These are phyloP conservation scores for Hanseniaspora hatyaiensis DNA, from an alignment of 805 yeast genomes.

Conservation along the genomic window DNA sequence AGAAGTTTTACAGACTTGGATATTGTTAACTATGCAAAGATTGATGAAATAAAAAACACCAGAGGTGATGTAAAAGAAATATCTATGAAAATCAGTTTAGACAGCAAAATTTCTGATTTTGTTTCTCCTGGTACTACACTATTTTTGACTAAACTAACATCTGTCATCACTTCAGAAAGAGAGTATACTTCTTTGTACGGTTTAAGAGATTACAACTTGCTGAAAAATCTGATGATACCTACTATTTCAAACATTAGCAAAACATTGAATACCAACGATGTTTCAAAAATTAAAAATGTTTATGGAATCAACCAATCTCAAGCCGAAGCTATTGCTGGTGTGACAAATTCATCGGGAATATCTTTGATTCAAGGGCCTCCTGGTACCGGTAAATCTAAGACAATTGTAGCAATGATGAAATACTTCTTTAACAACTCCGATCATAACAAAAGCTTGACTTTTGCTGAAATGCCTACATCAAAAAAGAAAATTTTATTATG, in stretches of 20 bases:
- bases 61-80: slow-evolving; percentile 60
- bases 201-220: slow-evolving; percentile 66
- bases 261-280: slow-evolving; percentile 27
- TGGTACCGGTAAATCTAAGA: slow-evolving; percentile 97
- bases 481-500: slow-evolving; percentile 65
- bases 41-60: slow-evolving; percentile 57
- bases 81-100: slow-evolving; percentile 51
- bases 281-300: slow-evolving; percentile 35
- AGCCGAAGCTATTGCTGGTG: slow-evolving; percentile 74
- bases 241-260: slow-evolving; percentile 33
- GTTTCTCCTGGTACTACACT: slow-evolving; percentile 55
- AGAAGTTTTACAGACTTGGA: slow-evolving; percentile 32
- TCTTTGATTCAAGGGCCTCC: slow-evolving; percentile 97
- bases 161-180: slow-evolving; percentile 84
- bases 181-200: slow-evolving; percentile 79
- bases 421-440: slow-evolving; percentile 37
- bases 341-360: slow-evolving; percentile 60
- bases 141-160: slow-evolving; percentile 64
- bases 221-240: slow-evolving; percentile 56
- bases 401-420: slow-evolving; percentile 85
- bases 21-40: slow-evolving; percentile 45
- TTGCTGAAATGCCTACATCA: slow-evolving; percentile 22
- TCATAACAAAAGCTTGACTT: slow-evolving; percentile 29
- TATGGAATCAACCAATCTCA: slow-evolving; percentile 76
- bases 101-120: slow-evolving; percentile 36